Evolutionary conservation across 768 basidiomycete genomes (phyloP).

Genomic region (Amylocystis lapponica): DNA sequence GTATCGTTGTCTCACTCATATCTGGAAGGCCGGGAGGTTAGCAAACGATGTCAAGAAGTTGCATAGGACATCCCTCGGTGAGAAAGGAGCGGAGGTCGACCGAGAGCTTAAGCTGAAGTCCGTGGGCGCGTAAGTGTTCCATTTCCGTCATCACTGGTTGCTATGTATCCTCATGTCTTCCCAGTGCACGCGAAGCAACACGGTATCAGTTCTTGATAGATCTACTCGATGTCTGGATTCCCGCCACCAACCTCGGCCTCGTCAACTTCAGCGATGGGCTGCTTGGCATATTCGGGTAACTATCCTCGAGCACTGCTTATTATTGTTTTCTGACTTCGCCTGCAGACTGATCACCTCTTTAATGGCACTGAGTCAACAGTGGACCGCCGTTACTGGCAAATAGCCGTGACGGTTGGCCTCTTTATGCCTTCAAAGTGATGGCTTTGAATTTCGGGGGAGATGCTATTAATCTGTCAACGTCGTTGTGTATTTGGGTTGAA

Average conservation of each 20-base stretch:
- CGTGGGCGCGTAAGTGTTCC: constrained; percentile 47
- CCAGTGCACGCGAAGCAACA: constrained; percentile 56
- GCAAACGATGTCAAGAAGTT: constrained; percentile 54
- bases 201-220: constrained; percentile 84
- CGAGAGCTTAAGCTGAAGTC: constrained; percentile 59
- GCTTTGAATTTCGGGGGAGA: no score
- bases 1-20: not conserved
- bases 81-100: constrained; percentile 65
- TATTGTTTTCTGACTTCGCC: not conserved
- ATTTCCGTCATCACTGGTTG: not conserved
- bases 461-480: no score
- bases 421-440: no score
- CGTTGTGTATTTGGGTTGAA: no score
- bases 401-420: no score
- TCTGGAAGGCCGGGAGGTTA: constrained; percentile 51
- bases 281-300: constrained; percentile 82
- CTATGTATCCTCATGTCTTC: not conserved
- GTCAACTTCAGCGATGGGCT: constrained; percentile 78
- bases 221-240: constrained; percentile 83
- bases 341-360: constrained; percentile 66
- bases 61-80: constrained; percentile 41
- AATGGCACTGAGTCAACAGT: constrained; percentile 63
- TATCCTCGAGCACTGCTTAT: constrained; percentile 7
- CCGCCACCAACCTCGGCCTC: constrained; percentile 74
- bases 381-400: constrained; percentile 43